Evolutionary conservation across 2,329 filamentous ascomycete species (phyloP), one percentile per base, ranked within the genome.

Genomic region (Pseudonectria buxi): DNA sequence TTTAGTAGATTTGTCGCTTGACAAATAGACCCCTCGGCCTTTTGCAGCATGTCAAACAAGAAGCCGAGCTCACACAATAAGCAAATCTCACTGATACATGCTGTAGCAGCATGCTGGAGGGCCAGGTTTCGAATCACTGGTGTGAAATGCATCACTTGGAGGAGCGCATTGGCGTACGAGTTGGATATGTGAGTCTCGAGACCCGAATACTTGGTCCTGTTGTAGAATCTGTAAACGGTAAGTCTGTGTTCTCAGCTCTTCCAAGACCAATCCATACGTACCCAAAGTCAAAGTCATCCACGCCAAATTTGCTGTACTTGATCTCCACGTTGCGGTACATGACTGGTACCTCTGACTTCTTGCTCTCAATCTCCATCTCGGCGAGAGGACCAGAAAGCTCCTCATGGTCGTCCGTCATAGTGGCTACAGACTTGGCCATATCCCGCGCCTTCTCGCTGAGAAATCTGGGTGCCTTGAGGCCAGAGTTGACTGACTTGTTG

Each of bases 271-370:
- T 39, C 16, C n/a, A 14, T 18, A 62, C 78, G 52, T 65, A 86
- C 80, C 84, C 83, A 63, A 98, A 98, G 60, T 98, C 92, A 58
- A 98, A 98, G 60, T 98, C 94, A 53, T 96, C 90, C n/a, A 98
- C 88, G 14, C 92, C 92, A 60, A 95, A 98, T 57, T 88, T 94
- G 70, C 90, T 95, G 67, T 96, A 98, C 58, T 95, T 95, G 65
- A 98, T 98, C 59, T 96, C 90, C 10, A 95, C 85, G 51, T 88
- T 89, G 45, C 85, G 81, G 59, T 98, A 98, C 67, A 92, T 86
- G 7, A 85, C 76, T 14, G 90, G 84, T 4, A 92, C 83, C 37
- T 95, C 88, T 27, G 83, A 78, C 45, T 86, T 84, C 37, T 83
- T 76, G 45, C 83, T 82, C 43, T 85, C 81, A 4, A 90, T 68